Conservation (phyloP, 768 basidiomycete genomes). For the Boletus huronensis region DNA sequence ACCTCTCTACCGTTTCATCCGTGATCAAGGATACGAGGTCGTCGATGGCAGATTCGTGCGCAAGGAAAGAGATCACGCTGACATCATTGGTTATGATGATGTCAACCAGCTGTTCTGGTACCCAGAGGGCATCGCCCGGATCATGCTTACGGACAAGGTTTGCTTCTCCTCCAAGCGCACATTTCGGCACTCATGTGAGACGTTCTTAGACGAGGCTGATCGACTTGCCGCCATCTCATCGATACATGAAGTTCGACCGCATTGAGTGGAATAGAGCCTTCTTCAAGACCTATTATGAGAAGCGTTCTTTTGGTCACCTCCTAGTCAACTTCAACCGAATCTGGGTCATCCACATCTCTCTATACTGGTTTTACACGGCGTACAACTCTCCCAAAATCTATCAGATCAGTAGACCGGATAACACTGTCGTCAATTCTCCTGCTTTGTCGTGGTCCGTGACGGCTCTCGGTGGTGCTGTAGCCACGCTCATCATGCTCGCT, state of each 20-base stretch:
- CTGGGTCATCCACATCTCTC: constrained; percentile 94
- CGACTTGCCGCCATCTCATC: constrained; percentile 84
- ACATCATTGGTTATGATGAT: constrained; percentile 98
- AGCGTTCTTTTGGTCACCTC: constrained; percentile 93
- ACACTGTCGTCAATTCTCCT: constrained; percentile 51
- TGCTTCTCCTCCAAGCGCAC: not conserved
- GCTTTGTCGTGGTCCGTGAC: constrained; percentile 92
- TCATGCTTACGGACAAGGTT: constrained; percentile 86
- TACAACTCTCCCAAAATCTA: constrained; percentile 92
- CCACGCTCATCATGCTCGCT: constrained; percentile 93
- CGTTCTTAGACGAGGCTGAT: constrained; percentile 73
- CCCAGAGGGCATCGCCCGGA: constrained; percentile 94
- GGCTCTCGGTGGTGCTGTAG: constrained; percentile 92
- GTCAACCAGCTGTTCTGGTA: constrained; percentile 99
- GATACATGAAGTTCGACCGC: constrained; percentile 96
- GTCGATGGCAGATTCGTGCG: constrained; percentile 93
- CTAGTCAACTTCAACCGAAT: constrained; percentile 99
- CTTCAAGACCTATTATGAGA: constrained; percentile 99
- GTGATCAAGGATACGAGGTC: constrained; percentile 97
- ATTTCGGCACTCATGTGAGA: not conserved
- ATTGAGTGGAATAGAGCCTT: constrained; percentile 96
- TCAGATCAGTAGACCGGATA: constrained; percentile 33
- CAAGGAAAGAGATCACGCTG: constrained; percentile 87
- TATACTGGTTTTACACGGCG: constrained; percentile 96
- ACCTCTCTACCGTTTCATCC: constrained; percentile 92